Percentiles rank a stretch among this genome's conserved stretches.
Conservation (phyloP, 371 early-diverging fungal species). For the Circinella umbellata region DNA sequence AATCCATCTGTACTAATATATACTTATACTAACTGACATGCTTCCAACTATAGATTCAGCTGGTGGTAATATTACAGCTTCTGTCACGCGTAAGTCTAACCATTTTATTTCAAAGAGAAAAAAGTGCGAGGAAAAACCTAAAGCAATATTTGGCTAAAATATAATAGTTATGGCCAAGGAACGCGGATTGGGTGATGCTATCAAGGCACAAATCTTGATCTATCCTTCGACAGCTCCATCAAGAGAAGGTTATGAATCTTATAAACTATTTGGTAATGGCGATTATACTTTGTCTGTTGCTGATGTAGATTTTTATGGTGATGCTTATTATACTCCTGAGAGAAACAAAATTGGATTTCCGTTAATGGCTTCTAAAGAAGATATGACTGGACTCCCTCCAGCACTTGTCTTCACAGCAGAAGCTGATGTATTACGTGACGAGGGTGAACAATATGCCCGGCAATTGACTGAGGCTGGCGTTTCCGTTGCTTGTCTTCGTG, state of each 20-base stretch:
- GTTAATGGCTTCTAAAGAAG: constrained; percentile 18
- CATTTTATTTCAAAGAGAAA: neutral
- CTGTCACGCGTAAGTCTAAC: neutral
- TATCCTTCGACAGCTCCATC: constrained; percentile 17
- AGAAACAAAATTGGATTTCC: constrained; percentile 11
- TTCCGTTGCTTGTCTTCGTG: constrained; percentile 9
- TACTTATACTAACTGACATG: no score
- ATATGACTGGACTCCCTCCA: constrained; percentile 24
- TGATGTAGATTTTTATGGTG: constrained; percentile 2
- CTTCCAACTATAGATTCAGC: constrained; percentile 12
- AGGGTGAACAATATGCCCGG: constrained; percentile 26
- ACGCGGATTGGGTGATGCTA: constrained; percentile 18
- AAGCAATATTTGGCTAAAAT: neutral
- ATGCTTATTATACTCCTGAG: constrained; percentile 8
- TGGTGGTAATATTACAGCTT: constrained; percentile 22
- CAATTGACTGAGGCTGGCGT: constrained; percentile 25
- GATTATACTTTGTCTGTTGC: constrained; percentile 14
- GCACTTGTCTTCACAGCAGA: constrained; percentile 27
- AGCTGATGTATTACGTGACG: constrained; percentile 24
- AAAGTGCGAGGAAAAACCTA: neutral
- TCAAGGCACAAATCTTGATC: constrained; percentile 26
- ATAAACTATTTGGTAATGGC: constrained; percentile 17
- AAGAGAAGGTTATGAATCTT: constrained; percentile 10
- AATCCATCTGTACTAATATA: no score
- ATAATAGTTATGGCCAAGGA: constrained; percentile 22